Evolutionary conservation across 257 asterid species (phyloP), one percentile per base, ranked within the genome.

Genomic region (Fraxinus cuspidata): DNA sequence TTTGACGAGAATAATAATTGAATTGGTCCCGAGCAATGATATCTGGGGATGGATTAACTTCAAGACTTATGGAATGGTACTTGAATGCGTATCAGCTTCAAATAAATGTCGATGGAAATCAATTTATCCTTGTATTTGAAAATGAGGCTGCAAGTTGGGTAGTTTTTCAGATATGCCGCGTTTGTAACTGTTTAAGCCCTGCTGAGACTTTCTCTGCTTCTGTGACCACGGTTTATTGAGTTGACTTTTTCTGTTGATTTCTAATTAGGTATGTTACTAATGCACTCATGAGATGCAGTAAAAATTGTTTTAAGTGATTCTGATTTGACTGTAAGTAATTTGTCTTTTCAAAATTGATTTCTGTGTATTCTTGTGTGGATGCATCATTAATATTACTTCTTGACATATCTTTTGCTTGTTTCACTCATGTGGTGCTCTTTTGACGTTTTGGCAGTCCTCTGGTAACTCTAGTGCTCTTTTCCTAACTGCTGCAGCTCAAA

Each of bases 401-500:
- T 15, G n/a, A 58, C 2, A 29, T 77, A 42, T 16, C 42, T 74
- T 38, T 63, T 63, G 44, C 75, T 74, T 77, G 37, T 65, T 6
- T 70, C n/a, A 72, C 93, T 90, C 74, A 88, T 58, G 81, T 84
- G 16, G 74, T 80, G 58, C 76, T 81, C 58, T 77, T 76, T 82
- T 84, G 85, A 63, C 85, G 80, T 81, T 56, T 63, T 85, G 83
- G 72, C 99, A 94, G 99, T 90, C 87, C 83, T 89, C 97, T 77
- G 94, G 97, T 86, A 92, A 94, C 93, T 94, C 99, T 80, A 94
- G 97, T 87, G 99, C 91, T 74, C 99, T 94, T 89, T 94, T 92
- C 94, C 96, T 92, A 79, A 94, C 99, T 83, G 99, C 99, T 77
- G 99, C 99, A 83, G 99, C 99, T 81, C 99, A 94, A 89, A 94